These are phyloP conservation scores for Globisporangium okanoganense DNA, from an alignment of 352 stramenopile genomes.

Conservation along the genomic window DNA sequence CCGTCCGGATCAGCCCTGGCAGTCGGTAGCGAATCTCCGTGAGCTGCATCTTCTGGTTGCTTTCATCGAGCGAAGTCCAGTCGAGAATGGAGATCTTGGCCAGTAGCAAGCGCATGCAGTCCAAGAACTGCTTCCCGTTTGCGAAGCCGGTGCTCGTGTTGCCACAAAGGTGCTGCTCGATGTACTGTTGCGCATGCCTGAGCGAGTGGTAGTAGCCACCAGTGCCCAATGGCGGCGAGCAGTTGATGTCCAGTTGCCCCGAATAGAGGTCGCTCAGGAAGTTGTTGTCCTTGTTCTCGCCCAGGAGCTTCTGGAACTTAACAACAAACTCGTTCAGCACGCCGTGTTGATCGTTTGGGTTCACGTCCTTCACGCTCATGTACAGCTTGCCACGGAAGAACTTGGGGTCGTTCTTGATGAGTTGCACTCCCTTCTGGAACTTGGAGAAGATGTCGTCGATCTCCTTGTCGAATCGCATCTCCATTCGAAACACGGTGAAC, in stretches of 20 bases:
- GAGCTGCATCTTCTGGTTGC: constrained; percentile 39
- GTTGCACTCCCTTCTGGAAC: constrained; percentile 61
- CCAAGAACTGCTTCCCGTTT: constrained; percentile 46
- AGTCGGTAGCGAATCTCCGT: constrained; percentile 43
- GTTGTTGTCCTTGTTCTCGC: constrained; percentile 45
- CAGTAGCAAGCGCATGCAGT: constrained; percentile 61
- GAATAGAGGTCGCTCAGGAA: constrained; percentile 66
- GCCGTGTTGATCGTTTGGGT: constrained; percentile 48
- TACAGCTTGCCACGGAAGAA: constrained; percentile 62
- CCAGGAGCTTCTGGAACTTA: constrained; percentile 48
- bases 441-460: constrained; percentile 61
- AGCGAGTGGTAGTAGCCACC: constrained; percentile 62
- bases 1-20: constrained; percentile 39
- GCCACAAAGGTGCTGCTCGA: constrained; percentile 24
- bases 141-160: constrained; percentile 26
- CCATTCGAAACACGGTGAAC: constrained; percentile 76
- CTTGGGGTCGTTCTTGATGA: constrained; percentile 54
- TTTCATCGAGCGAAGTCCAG: constrained; percentile 69
- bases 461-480: constrained; percentile 77
- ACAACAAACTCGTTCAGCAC: constrained; percentile 45
- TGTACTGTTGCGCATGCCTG: constrained; percentile 29
- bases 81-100: constrained; percentile 73
- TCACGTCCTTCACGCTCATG: constrained; percentile 77
- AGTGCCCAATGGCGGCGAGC: constrained; percentile 62
- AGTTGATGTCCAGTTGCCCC: constrained; percentile 54